Conservation (phyloP, 2,329 filamentous ascomycete species). For the Phoma sp. region DNA sequence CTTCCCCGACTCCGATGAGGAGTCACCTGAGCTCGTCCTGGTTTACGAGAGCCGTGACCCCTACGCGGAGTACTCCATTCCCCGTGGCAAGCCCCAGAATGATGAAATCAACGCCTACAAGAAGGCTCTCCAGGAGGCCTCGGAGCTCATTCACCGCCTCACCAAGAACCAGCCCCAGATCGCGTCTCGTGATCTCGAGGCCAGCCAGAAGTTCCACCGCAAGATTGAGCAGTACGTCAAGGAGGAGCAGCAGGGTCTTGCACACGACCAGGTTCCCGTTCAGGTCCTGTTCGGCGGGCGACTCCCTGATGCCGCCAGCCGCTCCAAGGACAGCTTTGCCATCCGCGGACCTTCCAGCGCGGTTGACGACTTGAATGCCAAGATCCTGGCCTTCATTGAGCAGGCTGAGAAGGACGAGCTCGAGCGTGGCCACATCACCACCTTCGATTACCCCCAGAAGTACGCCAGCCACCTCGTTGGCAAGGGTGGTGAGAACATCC, state of each 20-base stretch:
- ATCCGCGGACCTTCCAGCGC: slow-evolving; percentile 78
- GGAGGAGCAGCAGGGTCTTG: slow-evolving; percentile 61
- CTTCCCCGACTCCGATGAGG: slow-evolving; percentile 69
- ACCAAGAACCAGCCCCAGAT: slow-evolving; percentile 64
- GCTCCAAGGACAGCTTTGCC: slow-evolving; percentile 64
- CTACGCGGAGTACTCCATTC: slow-evolving; percentile 60
- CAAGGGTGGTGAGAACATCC: slow-evolving; percentile 72
- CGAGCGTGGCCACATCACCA: slow-evolving; percentile 84
- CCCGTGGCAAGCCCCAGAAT: slow-evolving; percentile 62
- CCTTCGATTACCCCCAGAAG: slow-evolving; percentile 94
- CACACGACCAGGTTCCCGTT: slow-evolving; percentile 62
- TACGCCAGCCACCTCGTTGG: slow-evolving; percentile 85
- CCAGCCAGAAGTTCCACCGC: slow-evolving; percentile 68
- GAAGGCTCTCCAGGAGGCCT: slow-evolving; percentile 64
- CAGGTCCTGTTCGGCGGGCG: slow-evolving; percentile 61
- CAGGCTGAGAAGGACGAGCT: slow-evolving; percentile 93
- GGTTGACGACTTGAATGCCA: slow-evolving; percentile 74
- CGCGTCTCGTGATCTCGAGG: slow-evolving; percentile 60
- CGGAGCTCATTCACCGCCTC: slow-evolving; percentile 62
- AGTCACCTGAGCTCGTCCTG: slow-evolving; percentile 69
- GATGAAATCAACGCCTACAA: slow-evolving; percentile 65
- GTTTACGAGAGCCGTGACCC: slow-evolving; percentile 75
- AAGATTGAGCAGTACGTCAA: slow-evolving; percentile 68
- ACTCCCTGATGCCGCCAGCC: slow-evolving; percentile 59
- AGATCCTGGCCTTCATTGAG: slow-evolving; percentile 80